Conservation (phyloP, 345 rosid species). For the Hibiscus mutabilis region DNA sequence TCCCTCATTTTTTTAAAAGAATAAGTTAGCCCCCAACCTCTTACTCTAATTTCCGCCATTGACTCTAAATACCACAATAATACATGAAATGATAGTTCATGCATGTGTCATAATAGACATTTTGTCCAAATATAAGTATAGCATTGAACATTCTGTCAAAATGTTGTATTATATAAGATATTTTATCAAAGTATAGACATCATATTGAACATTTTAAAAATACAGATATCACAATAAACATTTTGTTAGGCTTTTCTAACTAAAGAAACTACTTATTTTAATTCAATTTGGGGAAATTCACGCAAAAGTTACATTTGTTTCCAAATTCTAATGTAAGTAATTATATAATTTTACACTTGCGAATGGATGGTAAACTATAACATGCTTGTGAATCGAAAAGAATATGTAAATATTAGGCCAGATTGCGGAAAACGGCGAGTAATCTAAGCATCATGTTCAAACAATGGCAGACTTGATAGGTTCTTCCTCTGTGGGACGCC, state of each 20-base stretch:
- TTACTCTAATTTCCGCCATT: too few species aligned
- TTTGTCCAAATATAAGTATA: too few species aligned
- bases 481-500: slow-evolving; percentile 66
- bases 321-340: not conserved
- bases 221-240: too few species aligned
- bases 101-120: too few species aligned
- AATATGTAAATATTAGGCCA: not conserved
- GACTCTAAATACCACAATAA: too few species aligned
- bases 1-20: too few species aligned
- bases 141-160: too few species aligned
- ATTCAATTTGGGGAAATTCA: not conserved
- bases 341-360: not conserved
- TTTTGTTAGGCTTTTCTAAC: not conserved
- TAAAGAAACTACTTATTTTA: not conserved
- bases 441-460: slow-evolving; percentile 13
- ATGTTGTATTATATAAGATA: too few species aligned
- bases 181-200: too few species aligned
- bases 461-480: slow-evolving; percentile 48
- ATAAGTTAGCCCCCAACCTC: too few species aligned
- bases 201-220: too few species aligned
- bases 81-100: too few species aligned
- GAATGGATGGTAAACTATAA: not conserved
- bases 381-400: not conserved
- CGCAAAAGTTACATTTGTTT: not conserved
- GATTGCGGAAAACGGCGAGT: not conserved